These are phyloP conservation scores for Phytophthora constricta DNA, from an alignment of 352 stramenopile genomes.

Conservation along the genomic window DNA sequence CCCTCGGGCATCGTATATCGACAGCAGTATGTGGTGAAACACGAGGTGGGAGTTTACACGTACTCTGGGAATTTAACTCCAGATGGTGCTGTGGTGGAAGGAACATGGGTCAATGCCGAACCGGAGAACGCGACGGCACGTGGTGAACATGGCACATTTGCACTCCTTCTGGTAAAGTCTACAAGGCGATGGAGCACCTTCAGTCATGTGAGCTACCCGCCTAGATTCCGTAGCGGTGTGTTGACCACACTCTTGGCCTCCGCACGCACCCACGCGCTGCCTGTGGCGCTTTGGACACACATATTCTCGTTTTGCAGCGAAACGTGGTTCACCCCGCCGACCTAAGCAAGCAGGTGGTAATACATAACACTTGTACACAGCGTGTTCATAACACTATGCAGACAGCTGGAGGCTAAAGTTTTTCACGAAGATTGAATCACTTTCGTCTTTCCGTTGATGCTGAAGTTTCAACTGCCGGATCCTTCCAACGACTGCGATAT, in stretches of 20 bases:
- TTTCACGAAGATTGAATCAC: too few relatives aligned
- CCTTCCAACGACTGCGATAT: too few relatives aligned
- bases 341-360: not conserved
- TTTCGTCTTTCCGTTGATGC: not conserved
- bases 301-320: conserved; percentile 67
- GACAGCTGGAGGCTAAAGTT: too few relatives aligned
- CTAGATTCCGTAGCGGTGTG: conserved; percentile 44
- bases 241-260: conserved; percentile 58
- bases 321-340: conserved; percentile 48
- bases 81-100: conserved; percentile 52
- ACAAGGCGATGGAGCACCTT: conserved; percentile 51
- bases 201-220: conserved; percentile 57
- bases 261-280: conserved; percentile 45
- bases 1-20: conserved; percentile 43
- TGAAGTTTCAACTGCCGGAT: too few relatives aligned
- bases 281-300: conserved; percentile 52
- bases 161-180: conserved; percentile 49
- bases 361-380: conserved; percentile 7
- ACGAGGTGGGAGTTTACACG: conserved; percentile 61
- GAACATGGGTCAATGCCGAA: conserved; percentile 59
- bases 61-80: conserved; percentile 48
- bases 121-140: conserved; percentile 25
- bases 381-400: not conserved
- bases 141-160: conserved; percentile 69
- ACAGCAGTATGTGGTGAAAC: conserved; percentile 69